A percentile compares a stretch with the other conserved stretches of the same genome.
These are phyloP conservation scores for Citrus medica DNA, from an alignment of 345 rosid species.

Conservation along the genomic window DNA sequence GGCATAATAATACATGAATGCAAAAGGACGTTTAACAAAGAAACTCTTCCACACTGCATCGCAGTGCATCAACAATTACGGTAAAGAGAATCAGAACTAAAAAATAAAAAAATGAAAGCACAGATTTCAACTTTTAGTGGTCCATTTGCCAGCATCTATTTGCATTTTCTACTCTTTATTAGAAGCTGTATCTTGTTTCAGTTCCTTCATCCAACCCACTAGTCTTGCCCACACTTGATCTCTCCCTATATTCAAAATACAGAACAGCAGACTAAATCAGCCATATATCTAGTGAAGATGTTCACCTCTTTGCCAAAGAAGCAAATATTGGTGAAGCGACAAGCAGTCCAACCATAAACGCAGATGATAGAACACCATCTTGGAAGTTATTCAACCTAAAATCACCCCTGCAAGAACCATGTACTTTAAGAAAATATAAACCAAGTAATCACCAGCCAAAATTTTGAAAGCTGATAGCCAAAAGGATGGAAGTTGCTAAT, in stretches of 20 bases:
- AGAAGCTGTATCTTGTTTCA: too few relatives aligned
- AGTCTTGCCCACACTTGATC: not conserved
- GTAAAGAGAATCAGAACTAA: not conserved
- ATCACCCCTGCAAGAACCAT: slow-evolving; percentile 60
- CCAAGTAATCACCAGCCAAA: slow-evolving; percentile 1
- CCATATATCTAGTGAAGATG: not conserved
- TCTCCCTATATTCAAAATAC: not conserved
- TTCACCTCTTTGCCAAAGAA: slow-evolving; percentile 74
- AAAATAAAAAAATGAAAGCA: not conserved
- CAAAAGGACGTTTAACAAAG: not conserved
- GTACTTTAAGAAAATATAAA: not conserved
- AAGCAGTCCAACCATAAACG: slow-evolving; percentile 98
- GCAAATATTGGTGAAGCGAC: slow-evolving; percentile 92
- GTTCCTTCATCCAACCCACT: not conserved
- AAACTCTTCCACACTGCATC: not conserved
- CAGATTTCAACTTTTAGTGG: not conserved
- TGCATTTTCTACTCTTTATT: not conserved
- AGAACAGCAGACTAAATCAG: not conserved
- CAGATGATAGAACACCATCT: slow-evolving; percentile 94
- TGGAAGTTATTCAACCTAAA: slow-evolving; percentile 72
- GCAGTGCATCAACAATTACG: not conserved
- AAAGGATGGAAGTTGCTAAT: not conserved
- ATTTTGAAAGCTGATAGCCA: not conserved
- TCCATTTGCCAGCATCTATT: not conserved
- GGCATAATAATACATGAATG: not conserved